A percentile compares a stretch with the other conserved stretches of the same genome.
Evolutionary conservation across 164 flowering plant genomes (phyloP).

Genomic region (Santalum album): DNA sequence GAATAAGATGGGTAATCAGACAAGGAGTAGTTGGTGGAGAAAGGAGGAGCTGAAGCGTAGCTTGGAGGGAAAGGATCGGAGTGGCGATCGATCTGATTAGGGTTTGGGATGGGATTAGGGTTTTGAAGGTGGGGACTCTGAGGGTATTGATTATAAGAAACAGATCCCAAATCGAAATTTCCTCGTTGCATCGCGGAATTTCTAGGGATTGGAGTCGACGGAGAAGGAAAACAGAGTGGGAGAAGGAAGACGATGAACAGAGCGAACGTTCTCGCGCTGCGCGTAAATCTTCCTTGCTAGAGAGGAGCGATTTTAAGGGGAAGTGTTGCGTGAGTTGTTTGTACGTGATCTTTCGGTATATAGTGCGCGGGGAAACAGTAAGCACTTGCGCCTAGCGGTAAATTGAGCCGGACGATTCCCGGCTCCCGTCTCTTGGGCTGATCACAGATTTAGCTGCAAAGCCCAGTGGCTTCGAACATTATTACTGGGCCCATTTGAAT

Average conservation of each 20-base stretch:
- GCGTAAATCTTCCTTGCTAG: no score
- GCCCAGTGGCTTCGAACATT: no score
- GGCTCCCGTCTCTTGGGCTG: no score
- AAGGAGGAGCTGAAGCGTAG: slow-evolving; percentile 87
- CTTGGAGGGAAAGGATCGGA: slow-evolving; percentile 18
- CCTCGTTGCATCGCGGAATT: slow-evolving; percentile 41
- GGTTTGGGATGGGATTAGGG: slow-evolving; percentile 21
- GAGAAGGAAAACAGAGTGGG: not conserved
- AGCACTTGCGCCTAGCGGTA: no score
- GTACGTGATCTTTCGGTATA: no score
- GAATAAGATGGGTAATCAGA: slow-evolving; percentile 4
- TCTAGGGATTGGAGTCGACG: not conserved
- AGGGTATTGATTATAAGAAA: slow-evolving; percentile 20
- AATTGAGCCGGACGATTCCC: no score
- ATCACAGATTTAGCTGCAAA: no score
- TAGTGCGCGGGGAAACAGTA: no score
- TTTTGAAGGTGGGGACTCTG: slow-evolving; percentile 16
- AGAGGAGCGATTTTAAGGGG: no score
- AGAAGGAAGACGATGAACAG: not conserved
- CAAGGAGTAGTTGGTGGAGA: slow-evolving; percentile 27
- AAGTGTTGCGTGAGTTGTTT: no score
- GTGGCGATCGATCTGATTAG: slow-evolving; percentile 8
- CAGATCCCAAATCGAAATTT: slow-evolving; percentile 31
- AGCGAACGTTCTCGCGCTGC: not conserved
- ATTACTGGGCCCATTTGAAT: no score